Conservation (phyloP, 768 basidiomycete genomes). For the Phylloporus scabripes region DNA sequence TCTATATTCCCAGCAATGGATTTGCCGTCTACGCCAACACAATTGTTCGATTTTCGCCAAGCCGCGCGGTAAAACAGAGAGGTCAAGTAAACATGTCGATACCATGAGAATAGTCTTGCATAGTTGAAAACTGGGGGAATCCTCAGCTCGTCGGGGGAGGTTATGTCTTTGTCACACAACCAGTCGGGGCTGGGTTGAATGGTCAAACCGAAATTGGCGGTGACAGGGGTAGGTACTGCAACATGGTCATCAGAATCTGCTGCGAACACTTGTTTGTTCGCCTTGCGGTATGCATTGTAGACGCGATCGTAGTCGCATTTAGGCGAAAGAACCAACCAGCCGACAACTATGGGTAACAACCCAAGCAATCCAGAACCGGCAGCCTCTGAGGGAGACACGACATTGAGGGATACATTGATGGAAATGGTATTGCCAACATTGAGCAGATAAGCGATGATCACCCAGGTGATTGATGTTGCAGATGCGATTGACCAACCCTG, state of each 20-base stretch:
- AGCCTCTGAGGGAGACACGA: too few relatives aligned
- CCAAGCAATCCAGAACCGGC: constrained; percentile 39
- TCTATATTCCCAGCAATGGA: neutral
- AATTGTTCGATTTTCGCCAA: constrained; percentile 1
- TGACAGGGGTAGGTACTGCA: neutral
- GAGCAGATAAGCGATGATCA: constrained; percentile 37
- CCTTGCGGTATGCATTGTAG: constrained; percentile 11
- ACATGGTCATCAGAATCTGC: neutral
- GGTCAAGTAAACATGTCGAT: constrained; percentile 10
- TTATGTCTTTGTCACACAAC: neutral
- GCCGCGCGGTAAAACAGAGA: constrained; percentile 18
- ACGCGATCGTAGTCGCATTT: constrained; percentile 35
- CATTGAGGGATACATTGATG: neutral
- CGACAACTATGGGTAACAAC: constrained; percentile 37
- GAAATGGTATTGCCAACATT: constrained; percentile 12
- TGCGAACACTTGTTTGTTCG: constrained; percentile 6
- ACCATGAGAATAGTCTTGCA: constrained; percentile 19
- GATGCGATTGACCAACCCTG: constrained; percentile 39
- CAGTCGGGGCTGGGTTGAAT: constrained; percentile 9
- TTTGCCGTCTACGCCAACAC: neutral
- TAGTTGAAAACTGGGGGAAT: constrained; percentile 26
- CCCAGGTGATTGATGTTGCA: constrained; percentile 38
- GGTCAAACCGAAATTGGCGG: constrained; percentile 12
- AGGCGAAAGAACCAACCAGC: constrained; percentile 38
- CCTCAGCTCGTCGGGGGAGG: constrained; percentile 21